A percentile compares a stretch with the other conserved stretches of the same genome.
phyloP scores from a whole-genome alignment of 257 asterid genomes.

The Forsythia viridissima region DNA sequence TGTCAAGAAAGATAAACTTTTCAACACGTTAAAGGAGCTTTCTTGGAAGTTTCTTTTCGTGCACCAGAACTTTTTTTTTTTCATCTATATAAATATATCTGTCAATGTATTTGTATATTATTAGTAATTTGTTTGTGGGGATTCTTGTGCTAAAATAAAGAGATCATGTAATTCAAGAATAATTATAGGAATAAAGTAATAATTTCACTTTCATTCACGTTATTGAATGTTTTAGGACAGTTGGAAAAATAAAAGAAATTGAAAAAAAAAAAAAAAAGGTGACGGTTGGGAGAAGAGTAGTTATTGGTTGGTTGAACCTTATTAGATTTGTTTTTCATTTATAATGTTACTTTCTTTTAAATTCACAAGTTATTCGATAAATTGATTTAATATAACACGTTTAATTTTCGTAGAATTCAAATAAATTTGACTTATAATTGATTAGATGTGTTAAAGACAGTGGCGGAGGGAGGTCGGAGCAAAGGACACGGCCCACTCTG shows the following conservation, averaged over 20 bases:
- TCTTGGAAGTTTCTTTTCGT: constrained; percentile 35
- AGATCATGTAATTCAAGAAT: not conserved
- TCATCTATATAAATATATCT: not conserved
- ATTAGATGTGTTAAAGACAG: too few relatives aligned
- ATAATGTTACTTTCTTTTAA: too few relatives aligned
- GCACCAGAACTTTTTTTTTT: not conserved
- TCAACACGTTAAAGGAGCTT: constrained; percentile 21
- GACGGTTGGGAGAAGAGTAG: too few relatives aligned
- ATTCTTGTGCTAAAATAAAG: not conserved
- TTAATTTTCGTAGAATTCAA: too few relatives aligned
- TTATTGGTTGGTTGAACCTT: too few relatives aligned
- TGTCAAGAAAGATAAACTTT: not conserved
- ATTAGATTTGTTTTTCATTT: too few relatives aligned
- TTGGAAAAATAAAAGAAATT: not conserved
- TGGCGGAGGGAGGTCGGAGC: too few relatives aligned
- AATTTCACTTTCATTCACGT: not conserved
- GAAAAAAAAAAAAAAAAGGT: too few relatives aligned
- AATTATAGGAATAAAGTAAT: not conserved
- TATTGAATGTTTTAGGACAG: not conserved
- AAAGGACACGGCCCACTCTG: too few relatives aligned
- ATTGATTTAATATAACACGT: too few relatives aligned
- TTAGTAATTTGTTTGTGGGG: not conserved
- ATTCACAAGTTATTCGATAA: too few relatives aligned
- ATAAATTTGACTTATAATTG: too few relatives aligned
- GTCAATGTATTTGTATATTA: not conserved